Evolutionary conservation across 805 yeast species (phyloP).

Genomic region (Isabelozyma rhagii): DNA sequence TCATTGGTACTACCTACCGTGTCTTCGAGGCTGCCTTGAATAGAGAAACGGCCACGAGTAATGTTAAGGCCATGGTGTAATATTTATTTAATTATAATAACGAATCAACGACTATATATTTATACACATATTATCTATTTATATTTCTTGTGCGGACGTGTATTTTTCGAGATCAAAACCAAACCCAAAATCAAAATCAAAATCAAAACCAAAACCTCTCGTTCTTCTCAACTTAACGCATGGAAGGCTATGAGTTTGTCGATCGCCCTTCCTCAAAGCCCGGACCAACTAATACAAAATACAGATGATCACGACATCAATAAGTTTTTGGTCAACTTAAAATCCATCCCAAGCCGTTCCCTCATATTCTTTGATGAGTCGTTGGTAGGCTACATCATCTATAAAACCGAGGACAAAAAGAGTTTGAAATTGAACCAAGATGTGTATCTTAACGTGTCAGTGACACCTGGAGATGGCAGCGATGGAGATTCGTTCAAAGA

Average conservation of each 20-base stretch:
- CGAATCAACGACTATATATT: not conserved
- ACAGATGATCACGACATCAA: slow-evolving; percentile 5
- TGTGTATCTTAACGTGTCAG: slow-evolving; percentile 15
- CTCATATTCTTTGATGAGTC: slow-evolving; percentile 31
- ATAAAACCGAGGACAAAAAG: slow-evolving; percentile 6
- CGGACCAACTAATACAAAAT: not conserved
- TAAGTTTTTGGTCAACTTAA: not conserved
- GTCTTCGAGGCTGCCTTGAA: not conserved
- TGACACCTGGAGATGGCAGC: slow-evolving; percentile 14
- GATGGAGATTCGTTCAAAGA: not conserved
- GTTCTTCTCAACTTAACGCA: not conserved
- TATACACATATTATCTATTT: too few relatives aligned
- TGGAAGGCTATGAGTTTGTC: slow-evolving; percentile 4
- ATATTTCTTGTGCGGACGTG: too few relatives aligned
- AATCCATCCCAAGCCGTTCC: slow-evolving; percentile 5
- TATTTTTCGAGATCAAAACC: too few relatives aligned
- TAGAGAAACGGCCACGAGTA: not conserved
- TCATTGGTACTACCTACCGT: slow-evolving; percentile 23
- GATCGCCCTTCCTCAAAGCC: slow-evolving; percentile 4
- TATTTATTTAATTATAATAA: too few relatives aligned
- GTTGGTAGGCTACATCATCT: slow-evolving; percentile 24
- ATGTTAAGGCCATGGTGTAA: not conserved
- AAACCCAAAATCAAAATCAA: too few relatives aligned
- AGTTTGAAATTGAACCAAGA: slow-evolving; percentile 4
- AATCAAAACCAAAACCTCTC: not conserved